phyloP scores from a whole-genome alignment of 257 asterid genomes.

The Solanum raphanifolium region DNA sequence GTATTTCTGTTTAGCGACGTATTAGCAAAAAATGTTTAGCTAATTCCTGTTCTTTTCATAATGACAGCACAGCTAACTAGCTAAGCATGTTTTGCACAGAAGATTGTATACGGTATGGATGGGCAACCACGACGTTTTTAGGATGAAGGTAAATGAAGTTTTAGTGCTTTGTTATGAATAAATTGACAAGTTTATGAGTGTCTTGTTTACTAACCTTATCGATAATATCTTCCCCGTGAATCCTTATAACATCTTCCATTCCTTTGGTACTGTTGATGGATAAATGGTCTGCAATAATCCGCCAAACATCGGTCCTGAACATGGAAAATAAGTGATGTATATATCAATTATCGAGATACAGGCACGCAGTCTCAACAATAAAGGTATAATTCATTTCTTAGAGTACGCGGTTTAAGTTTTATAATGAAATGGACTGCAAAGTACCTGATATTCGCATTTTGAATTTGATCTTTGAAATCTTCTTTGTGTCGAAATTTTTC shows the following conservation, averaged over 20 bases:
- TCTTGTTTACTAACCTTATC: not conserved
- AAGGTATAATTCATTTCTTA: not conserved
- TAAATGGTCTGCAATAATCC: slow-evolving; percentile 32
- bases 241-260: slow-evolving; percentile 26
- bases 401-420: not conserved
- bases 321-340: not conserved
- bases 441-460: slow-evolving; percentile 24
- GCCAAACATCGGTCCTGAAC: slow-evolving; percentile 19
- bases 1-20: not conserved
- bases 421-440: not conserved
- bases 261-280: slow-evolving; percentile 30
- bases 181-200: not conserved
- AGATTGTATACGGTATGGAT: not conserved
- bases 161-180: not conserved
- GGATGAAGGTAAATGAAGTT: not conserved
- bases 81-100: not conserved
- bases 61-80: not conserved
- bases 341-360: not conserved
- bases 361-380: not conserved
- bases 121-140: not conserved
- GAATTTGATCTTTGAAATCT: not conserved
- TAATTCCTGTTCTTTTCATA: not conserved
- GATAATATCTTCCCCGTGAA: not conserved
- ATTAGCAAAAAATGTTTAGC: not conserved
- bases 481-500: slow-evolving; percentile 13